Conservation (phyloP, 116 monocot genomes). For the Cymodocea nodosa region DNA sequence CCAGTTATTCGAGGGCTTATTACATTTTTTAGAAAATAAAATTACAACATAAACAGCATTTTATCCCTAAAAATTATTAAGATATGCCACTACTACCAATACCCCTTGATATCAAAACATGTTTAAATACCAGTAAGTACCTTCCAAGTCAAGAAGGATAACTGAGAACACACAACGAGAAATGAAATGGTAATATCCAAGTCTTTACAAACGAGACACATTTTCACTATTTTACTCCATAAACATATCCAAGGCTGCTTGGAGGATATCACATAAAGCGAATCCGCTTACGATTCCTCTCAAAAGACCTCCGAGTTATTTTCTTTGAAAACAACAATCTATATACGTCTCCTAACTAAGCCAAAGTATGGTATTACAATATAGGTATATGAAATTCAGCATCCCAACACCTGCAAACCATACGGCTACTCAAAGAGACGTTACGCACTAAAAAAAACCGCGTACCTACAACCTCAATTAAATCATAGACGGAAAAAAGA, state of each 20-base stretch:
- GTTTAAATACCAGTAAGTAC: not conserved
- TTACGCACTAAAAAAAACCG: not conserved
- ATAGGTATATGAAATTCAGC: not conserved
- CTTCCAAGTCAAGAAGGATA: not conserved
- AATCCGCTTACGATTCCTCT: not conserved
- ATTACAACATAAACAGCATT: too few relatives aligned
- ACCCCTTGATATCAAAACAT: not conserved
- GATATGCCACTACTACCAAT: too few relatives aligned
- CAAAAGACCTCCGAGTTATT: slow-evolving; percentile 6
- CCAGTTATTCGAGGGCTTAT: slow-evolving; percentile 9
- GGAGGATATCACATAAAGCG: not conserved
- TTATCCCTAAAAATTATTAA: too few relatives aligned
- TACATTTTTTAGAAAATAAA: not conserved
- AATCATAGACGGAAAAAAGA: not conserved
- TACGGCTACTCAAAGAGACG: slow-evolving; percentile 14
- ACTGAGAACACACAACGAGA: not conserved
- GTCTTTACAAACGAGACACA: not conserved
- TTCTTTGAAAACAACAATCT: not conserved
- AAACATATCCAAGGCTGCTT: slow-evolving; percentile 3
- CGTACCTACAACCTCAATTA: not conserved
- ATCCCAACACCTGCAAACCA: not conserved
- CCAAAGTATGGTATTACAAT: slow-evolving; percentile 9
- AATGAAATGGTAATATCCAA: not conserved
- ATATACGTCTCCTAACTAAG: slow-evolving; percentile 12
- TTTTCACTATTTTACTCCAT: not conserved